These are phyloP conservation scores for Gyromitra esculenta DNA, from an alignment of 2,329 filamentous ascomycete genomes.

Conservation along the genomic window DNA sequence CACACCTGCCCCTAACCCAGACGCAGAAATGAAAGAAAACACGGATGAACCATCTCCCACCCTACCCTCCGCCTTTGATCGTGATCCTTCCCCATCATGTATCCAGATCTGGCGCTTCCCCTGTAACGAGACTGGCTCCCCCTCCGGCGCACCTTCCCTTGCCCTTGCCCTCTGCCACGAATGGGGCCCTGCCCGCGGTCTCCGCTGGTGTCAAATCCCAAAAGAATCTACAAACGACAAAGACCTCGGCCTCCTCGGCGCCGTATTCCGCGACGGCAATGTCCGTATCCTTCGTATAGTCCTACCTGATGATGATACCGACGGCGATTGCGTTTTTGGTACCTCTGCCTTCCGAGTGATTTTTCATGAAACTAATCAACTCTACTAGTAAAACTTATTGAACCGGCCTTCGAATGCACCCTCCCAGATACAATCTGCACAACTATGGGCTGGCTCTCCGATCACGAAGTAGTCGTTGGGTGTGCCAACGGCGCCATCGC, in stretches of 20 bases:
- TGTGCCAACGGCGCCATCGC: slow-evolving; percentile 64
- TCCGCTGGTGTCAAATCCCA: slow-evolving; percentile 65
- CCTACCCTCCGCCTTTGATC: slow-evolving; percentile 61
- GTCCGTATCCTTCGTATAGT: slow-evolving; percentile 60
- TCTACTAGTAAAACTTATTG: slow-evolving; percentile 58
- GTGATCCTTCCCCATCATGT: slow-evolving; percentile 60
- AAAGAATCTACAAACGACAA: slow-evolving; percentile 51
- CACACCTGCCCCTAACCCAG: background rate
- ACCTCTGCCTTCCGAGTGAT: slow-evolving; percentile 7
- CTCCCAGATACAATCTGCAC: slow-evolving; percentile 63
- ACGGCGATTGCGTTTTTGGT: slow-evolving; percentile 47
- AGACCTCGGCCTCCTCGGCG: slow-evolving; percentile 64
- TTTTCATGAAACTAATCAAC: background rate
- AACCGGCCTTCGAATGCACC: slow-evolving; percentile 60
- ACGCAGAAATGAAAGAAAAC: background rate
- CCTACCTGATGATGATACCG: slow-evolving; percentile 47
- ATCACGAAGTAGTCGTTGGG: slow-evolving; percentile 62
- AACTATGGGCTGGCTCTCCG: slow-evolving; percentile 64
- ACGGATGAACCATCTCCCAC: background rate
- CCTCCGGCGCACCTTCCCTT: slow-evolving; percentile 61
- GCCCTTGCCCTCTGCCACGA: slow-evolving; percentile 63
- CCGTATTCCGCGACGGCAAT: slow-evolving; percentile 64
- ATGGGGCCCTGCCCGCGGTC: slow-evolving; percentile 63
- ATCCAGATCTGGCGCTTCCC: slow-evolving; percentile 66
- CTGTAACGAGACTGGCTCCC: slow-evolving; percentile 55